Percentiles rank a stretch among this genome's conserved stretches.
phyloP scores from a whole-genome alignment of 1,284 basidiomycete genomes.

The Stereum hirsutum region DNA sequence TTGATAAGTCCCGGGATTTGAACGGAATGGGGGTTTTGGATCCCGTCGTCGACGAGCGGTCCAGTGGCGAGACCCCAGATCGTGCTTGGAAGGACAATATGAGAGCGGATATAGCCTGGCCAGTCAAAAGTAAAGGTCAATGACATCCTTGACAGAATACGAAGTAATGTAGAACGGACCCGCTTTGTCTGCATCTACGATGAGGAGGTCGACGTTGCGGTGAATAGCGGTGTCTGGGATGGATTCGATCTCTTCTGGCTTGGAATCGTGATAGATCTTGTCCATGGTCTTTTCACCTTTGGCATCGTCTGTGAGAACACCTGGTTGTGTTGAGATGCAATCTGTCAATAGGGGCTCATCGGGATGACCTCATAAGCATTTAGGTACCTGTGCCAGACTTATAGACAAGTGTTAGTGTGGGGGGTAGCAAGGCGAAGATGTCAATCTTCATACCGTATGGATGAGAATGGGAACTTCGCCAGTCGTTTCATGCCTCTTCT shows the following conservation, averaged over 20 bases:
- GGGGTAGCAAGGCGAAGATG: background rate
- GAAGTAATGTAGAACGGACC: conserved; percentile 13
- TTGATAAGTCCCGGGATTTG: conserved; percentile 31
- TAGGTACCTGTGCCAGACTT: conserved; percentile 26
- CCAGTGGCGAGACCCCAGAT: conserved; percentile 34
- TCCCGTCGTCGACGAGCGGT: conserved; percentile 29
- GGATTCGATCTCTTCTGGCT: conserved; percentile 26
- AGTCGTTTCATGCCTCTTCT: conserved; percentile 26
- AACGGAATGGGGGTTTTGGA: conserved; percentile 32
- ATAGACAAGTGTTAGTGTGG: background rate
- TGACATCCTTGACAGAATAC: background rate
- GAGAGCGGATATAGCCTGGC: conserved; percentile 32
- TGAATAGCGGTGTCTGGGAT: conserved; percentile 25
- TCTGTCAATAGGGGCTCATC: background rate
- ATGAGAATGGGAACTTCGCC: conserved; percentile 34
- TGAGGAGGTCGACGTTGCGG: conserved; percentile 26
- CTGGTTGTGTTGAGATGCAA: conserved; percentile 9
- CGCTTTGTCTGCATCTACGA: conserved; percentile 26
- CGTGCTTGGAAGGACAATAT: conserved; percentile 35
- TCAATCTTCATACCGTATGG: conserved; percentile 35
- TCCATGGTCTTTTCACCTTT: conserved; percentile 21
- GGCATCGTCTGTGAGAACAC: conserved; percentile 26
- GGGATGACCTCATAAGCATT: conserved; percentile 17
- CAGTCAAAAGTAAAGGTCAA: background rate
- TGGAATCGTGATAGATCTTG: conserved; percentile 27